Conservation (phyloP, 2,329 filamentous ascomycete genomes). For the Monosporascus sp. region DNA sequence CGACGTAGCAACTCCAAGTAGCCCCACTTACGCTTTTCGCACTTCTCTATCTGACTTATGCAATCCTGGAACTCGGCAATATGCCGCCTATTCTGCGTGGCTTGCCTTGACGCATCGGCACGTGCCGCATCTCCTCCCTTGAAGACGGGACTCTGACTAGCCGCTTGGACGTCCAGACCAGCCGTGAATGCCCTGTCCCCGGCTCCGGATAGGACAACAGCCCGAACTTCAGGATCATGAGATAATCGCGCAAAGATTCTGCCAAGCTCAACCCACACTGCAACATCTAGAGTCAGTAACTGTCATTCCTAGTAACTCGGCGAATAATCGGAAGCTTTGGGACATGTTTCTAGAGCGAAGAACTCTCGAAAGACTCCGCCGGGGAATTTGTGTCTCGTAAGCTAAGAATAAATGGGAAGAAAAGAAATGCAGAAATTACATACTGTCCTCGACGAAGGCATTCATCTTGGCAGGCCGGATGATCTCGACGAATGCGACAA, state of each 20-base stretch:
- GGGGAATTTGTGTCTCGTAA: too few relatives aligned
- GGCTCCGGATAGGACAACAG: conserved; percentile 73
- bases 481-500: conserved; percentile 88
- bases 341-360: too few relatives aligned
- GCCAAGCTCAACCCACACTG: conserved; percentile 76
- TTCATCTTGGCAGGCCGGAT: conserved; percentile 85
- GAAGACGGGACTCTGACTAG: conserved; percentile 48
- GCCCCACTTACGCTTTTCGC: conserved; percentile 69
- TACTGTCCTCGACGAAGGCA: conserved; percentile 68
- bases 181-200: conserved; percentile 82
- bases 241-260: conserved; percentile 69
- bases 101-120: conserved; percentile 60
- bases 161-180: conserved; percentile 77
- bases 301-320: too few relatives aligned
- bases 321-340: too few relatives aligned
- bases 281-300: too few relatives aligned
- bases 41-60: conserved; percentile 72
- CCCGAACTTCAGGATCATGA: conserved; percentile 65
- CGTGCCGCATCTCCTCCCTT: conserved; percentile 20
- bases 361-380: too few relatives aligned
- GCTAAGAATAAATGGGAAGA: too few relatives aligned
- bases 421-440: too few relatives aligned
- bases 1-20: background rate
- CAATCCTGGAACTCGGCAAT: conserved; percentile 77
- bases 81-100: conserved; percentile 58